These are phyloP conservation scores for Volutella citrinella DNA, from an alignment of 2,329 filamentous ascomycete species.

Conservation along the genomic window DNA sequence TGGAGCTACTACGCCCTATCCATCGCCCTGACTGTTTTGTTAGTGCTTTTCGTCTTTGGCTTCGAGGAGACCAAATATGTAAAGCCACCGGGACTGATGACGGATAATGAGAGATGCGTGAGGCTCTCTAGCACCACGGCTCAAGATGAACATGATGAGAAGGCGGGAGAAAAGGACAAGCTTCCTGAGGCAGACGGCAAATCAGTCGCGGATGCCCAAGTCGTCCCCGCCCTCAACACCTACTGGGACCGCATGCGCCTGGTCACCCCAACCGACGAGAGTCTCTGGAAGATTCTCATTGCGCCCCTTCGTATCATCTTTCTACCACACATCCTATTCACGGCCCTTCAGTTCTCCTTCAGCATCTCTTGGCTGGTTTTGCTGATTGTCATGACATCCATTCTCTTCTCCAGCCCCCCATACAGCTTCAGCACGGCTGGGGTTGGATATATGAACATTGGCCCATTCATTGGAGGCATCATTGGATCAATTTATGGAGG, in stretches of 20 bases:
- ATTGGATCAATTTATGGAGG: conserved; percentile 39
- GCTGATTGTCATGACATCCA: conserved; percentile 27
- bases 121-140: no score
- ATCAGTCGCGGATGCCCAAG: not conserved
- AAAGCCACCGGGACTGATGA: conserved; percentile 11
- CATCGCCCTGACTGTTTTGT: conserved; percentile 20
- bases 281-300: conserved; percentile 14
- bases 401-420: conserved; percentile 33
- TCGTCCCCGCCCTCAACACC: conserved; percentile 15
- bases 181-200: not conserved
- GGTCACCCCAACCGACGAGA: conserved; percentile 16
- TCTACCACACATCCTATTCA: conserved; percentile 39
- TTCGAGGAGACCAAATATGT: conserved; percentile 32
- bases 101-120: no score
- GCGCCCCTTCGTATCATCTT: conserved; percentile 18
- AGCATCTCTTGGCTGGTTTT: conserved; percentile 21
- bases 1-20: conserved; percentile 23
- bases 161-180: conserved; percentile 1
- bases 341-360: conserved; percentile 36
- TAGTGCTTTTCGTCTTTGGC: conserved; percentile 17
- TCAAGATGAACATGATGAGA: not conserved
- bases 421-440: conserved; percentile 26
- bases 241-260: conserved; percentile 18
- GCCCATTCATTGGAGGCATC: conserved; percentile 35
- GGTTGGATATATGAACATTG: conserved; percentile 27